Percentiles rank a stretch among this genome's conserved stretches.
phyloP scores from a whole-genome alignment of 2,329 filamentous ascomycete genomes.

The Pseudogymnoascus sp. region DNA sequence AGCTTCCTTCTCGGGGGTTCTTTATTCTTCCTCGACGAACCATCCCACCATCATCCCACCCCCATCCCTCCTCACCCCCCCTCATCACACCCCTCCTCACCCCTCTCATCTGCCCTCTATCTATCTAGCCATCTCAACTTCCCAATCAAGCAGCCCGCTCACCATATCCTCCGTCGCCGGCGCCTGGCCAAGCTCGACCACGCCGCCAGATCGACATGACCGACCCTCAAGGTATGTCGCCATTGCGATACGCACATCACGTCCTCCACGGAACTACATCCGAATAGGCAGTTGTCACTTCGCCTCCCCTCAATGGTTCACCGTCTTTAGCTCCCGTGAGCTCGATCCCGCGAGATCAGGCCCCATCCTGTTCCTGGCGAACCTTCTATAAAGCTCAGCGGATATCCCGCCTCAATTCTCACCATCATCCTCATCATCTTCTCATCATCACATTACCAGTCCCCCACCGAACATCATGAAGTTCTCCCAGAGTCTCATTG shows the following conservation, averaged over 20 bases:
- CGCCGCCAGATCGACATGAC: background rate
- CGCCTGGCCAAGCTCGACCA: background rate
- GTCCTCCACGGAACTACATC: background rate
- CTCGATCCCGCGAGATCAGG: background rate
- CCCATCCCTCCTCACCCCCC: background rate
- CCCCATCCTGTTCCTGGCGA: background rate
- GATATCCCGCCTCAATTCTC: background rate
- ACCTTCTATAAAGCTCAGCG: background rate
- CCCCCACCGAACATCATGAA: background rate
- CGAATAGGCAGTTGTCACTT: slow-evolving; percentile 4
- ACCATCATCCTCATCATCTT: background rate
- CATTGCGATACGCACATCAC: background rate
- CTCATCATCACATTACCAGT: background rate
- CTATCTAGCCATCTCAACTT: background rate
- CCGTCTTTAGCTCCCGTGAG: background rate
- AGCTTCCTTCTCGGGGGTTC: background rate
- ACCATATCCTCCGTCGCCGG: background rate
- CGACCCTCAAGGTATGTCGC: background rate
- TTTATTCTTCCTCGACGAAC: background rate
- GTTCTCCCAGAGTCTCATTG: slow-evolving; percentile 9
- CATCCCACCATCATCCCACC: background rate
- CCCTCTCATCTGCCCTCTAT: background rate
- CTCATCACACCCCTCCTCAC: background rate
- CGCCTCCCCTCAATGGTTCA: background rate
- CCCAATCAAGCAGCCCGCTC: background rate